Evolutionary conservation across 352 stramenopile species (phyloP).

Genomic region (Globisporangium apiculatum): DNA sequence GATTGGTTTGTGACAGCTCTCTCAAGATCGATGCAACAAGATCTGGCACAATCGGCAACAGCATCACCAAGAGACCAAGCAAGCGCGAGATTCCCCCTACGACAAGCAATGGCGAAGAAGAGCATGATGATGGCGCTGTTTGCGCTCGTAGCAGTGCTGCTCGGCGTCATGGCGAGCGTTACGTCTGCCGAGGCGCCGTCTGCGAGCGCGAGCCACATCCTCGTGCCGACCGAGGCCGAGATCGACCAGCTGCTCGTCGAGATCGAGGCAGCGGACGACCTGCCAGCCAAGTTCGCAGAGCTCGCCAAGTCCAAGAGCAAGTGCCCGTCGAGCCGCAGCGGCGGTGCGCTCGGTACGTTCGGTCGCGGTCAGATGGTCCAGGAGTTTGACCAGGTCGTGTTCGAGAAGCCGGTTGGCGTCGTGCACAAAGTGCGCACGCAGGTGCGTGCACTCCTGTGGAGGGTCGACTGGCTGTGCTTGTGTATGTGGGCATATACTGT

Average conservation of each 20-base stretch:
- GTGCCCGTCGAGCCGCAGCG: conserved; percentile 56
- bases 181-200: conserved; percentile 18
- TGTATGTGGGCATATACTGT: too few relatives aligned
- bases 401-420: conserved; percentile 49
- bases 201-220: conserved; percentile 73
- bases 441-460: conserved; percentile 18
- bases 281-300: conserved; percentile 38
- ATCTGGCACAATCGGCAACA: background rate
- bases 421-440: conserved; percentile 77
- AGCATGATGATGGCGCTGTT: conserved; percentile 25
- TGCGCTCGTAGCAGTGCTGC: conserved; percentile 23
- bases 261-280: conserved; percentile 36
- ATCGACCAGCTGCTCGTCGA: conserved; percentile 43
- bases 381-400: conserved; percentile 76
- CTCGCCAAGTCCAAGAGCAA: conserved; percentile 60
- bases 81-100: background rate
- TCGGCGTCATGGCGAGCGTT: conserved; percentile 22
- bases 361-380: conserved; percentile 64
- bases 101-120: conserved; percentile 12
- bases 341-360: conserved; percentile 62
- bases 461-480: background rate
- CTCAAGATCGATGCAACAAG: background rate
- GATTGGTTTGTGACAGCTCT: background rate
- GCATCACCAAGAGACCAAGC: conserved; percentile 4
- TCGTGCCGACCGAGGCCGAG: conserved; percentile 55